phyloP scores from a whole-genome alignment of 2,329 filamentous ascomycete species.

The Helminthosporium solani region DNA sequence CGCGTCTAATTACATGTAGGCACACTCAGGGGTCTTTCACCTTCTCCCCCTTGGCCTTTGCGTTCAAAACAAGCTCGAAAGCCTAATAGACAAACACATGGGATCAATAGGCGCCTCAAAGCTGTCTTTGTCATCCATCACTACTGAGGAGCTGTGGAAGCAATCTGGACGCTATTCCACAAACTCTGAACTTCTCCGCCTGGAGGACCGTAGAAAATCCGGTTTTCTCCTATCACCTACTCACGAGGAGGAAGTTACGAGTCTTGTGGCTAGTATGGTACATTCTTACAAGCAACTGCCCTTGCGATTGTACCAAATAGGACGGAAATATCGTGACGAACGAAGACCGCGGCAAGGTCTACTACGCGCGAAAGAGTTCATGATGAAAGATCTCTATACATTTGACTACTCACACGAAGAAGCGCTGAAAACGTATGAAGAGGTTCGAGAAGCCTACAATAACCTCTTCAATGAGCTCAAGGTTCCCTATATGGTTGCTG shows the following conservation, averaged over 20 bases:
- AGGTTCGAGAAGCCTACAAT: conserved; percentile 72
- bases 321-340: conserved; percentile 93
- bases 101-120: conserved; percentile 75
- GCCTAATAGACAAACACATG: conserved; percentile 89
- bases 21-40: conserved; percentile 89
- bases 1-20: conserved; percentile 50
- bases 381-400: conserved; percentile 98
- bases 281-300: conserved; percentile 86
- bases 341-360: conserved; percentile 83
- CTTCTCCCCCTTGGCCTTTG: conserved; percentile 82
- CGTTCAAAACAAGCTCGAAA: conserved; percentile 85
- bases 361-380: conserved; percentile 83
- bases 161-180: conserved; percentile 77
- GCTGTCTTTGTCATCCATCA: conserved; percentile 79
- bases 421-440: conserved; percentile 78
- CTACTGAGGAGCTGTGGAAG: conserved; percentile 80
- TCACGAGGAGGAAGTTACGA: conserved; percentile 94
- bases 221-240: conserved; percentile 83
- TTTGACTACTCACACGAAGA: conserved; percentile 70
- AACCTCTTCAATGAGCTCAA: conserved; percentile 79
- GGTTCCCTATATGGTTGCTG: conserved; percentile 78
- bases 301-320: conserved; percentile 85
- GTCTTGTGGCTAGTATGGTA: conserved; percentile 69
- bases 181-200: conserved; percentile 79
- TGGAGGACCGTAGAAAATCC: conserved; percentile 74